A percentile compares a stretch with the other conserved stretches of the same genome.
Evolutionary conservation across 208 protist species (phyloP).

Genomic region (Trypanosoma platydactyli): DNA sequence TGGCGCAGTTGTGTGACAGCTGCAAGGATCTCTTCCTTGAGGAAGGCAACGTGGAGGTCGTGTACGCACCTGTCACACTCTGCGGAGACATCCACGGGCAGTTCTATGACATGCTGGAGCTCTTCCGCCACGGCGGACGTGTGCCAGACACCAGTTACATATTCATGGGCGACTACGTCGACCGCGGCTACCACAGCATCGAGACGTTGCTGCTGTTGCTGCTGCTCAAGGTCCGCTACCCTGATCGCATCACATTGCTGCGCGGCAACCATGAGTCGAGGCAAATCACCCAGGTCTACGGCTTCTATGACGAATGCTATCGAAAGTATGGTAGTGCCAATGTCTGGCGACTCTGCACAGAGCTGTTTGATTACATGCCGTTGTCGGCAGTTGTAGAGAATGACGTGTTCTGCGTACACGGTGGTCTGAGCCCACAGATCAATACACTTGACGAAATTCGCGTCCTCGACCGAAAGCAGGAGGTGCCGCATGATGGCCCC

Average conservation of each 20-base stretch:
- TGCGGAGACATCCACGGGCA: slow-evolving; percentile 99
- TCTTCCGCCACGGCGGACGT: slow-evolving; percentile 95
- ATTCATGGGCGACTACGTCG: slow-evolving; percentile 87
- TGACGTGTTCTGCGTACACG: slow-evolving; percentile 95
- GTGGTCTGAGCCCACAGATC: slow-evolving; percentile 87
- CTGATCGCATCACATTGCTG: slow-evolving; percentile 84
- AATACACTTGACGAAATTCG: slow-evolving; percentile 86
- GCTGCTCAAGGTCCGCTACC: slow-evolving; percentile 93
- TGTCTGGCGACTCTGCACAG: slow-evolving; percentile 90
- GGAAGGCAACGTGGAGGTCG: slow-evolving; percentile 94
- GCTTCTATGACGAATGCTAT: slow-evolving; percentile 96
- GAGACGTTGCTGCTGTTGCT: slow-evolving; percentile 92
- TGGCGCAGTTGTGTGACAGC: slow-evolving; percentile 85
- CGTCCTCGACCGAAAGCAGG: slow-evolving; percentile 85
- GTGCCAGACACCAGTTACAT: slow-evolving; percentile 86
- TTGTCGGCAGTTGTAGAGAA: slow-evolving; percentile 89
- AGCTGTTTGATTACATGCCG: slow-evolving; percentile 94
- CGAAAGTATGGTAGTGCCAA: slow-evolving; percentile 90
- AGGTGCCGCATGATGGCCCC: slow-evolving; percentile 89
- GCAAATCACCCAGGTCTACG: slow-evolving; percentile 90
- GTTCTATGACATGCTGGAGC: slow-evolving; percentile 97
- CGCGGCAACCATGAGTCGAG: no score
- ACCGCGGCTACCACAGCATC: slow-evolving; percentile 58
- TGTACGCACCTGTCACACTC: slow-evolving; percentile 97
- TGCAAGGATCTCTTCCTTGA: slow-evolving; percentile 90